Conservation (phyloP, 768 basidiomycete species). For the Termitomyces sp. region DNA sequence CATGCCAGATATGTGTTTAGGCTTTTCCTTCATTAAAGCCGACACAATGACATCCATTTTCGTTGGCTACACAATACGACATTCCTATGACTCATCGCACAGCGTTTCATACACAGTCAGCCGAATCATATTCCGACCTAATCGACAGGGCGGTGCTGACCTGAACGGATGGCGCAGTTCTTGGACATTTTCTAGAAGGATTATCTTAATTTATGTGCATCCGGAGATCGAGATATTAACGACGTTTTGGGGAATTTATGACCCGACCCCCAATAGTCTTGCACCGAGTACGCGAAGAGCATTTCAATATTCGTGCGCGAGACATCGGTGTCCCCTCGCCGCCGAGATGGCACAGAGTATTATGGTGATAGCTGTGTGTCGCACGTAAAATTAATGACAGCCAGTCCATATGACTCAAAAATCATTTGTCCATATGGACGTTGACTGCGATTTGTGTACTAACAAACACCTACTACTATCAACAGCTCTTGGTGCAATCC, state of each 20-base stretch:
- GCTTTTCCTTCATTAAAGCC: background rate
- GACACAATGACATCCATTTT: background rate
- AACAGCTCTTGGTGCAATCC: no score
- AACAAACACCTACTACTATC: no score
- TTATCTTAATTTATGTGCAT: background rate
- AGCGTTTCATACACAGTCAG: background rate
- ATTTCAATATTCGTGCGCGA: background rate
- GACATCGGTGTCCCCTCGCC: background rate
- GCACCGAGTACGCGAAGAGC: background rate
- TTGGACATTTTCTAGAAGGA: background rate
- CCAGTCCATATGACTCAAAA: background rate
- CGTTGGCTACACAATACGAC: background rate
- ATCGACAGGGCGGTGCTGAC: background rate
- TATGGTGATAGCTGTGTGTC: background rate
- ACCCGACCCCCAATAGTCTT: background rate
- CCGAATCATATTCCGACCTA: background rate
- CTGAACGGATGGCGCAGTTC: background rate
- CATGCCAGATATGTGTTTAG: background rate
- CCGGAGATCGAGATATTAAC: background rate
- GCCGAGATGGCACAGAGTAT: background rate
- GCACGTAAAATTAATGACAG: background rate
- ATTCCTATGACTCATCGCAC: background rate
- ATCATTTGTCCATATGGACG: background rate
- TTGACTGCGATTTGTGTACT: background rate
- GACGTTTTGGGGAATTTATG: background rate